Percentiles rank a stretch among this genome's conserved stretches.
Evolutionary conservation across 2,329 filamentous ascomycete species (phyloP).

Genomic region (Sarocladium brachiariae): DNA sequence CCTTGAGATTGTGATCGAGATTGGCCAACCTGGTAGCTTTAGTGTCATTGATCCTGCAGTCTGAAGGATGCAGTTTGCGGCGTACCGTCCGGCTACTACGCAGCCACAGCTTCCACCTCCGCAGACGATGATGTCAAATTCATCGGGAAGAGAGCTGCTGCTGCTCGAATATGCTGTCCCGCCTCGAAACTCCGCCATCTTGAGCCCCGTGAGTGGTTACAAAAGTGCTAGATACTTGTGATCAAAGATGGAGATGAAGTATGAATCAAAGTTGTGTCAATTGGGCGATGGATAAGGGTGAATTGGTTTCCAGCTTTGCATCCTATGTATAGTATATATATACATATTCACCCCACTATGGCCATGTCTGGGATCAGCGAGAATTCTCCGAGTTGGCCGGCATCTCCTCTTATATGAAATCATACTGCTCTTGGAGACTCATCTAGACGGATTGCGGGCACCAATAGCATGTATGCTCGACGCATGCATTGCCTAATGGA

Average conservation of each 20-base stretch:
- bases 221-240: background rate
- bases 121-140: constrained; percentile 75
- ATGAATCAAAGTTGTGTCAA: background rate
- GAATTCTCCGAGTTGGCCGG: background rate
- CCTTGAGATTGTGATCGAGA: constrained; percentile 64
- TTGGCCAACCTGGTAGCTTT: constrained; percentile 55
- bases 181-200: background rate
- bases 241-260: background rate
- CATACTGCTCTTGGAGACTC: background rate
- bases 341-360: background rate
- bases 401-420: constrained; percentile 1
- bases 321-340: background rate
- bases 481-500: background rate
- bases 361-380: background rate
- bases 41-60: constrained; percentile 32
- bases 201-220: background rate
- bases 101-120: constrained; percentile 64
- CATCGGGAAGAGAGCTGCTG: constrained; percentile 49
- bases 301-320: background rate
- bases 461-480: background rate
- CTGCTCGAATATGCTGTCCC: background rate
- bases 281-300: background rate
- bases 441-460: constrained; percentile 4
- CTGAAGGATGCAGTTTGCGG: constrained; percentile 16
- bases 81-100: constrained; percentile 50